Evolutionary conservation across 805 yeast species (phyloP), one percentile per base, ranked within the genome.

Genomic region (Teunomyces aglyptinius): DNA sequence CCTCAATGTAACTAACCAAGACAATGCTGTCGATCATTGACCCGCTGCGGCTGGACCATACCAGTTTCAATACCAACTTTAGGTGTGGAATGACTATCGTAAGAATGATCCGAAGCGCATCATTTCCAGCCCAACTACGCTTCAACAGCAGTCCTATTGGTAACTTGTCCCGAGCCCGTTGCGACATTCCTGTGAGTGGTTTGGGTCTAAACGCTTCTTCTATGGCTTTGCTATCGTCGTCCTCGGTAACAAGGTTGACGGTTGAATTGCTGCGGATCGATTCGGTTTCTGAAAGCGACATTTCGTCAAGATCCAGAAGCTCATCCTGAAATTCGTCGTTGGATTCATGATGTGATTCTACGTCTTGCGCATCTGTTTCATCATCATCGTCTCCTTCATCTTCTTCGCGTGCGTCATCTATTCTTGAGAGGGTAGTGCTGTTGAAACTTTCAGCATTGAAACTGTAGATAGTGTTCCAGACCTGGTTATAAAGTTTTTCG

Each of bases 111-210:
- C 65, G 54, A 28, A 78, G 67, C 0, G 85, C 70, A 18, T 76
- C 77, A 51, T 58, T 73, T 1, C 87, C 87, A 15, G 81, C 75
- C 87, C 88, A 81, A 0, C 79, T 68, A 39, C 70, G 59, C 26
- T 69, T 67, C 34, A 83, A 57, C 2, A 83, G 74, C 3, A 78
- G 72, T 49, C 76, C 76, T 31, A 64, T 63, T 0, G 83, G 80
- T 27, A 72, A 63, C 50, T 84, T 83, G 12, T 79, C 77, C 38
- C 71, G 74, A 1, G 85, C 82, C 42, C 70, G 77, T 13, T 58
- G 55, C 0, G 87, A 78, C 87, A 83, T 81, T 3, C 89, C 88
- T 1, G 72, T 61, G 4, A 85, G 85, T 10, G 72, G 75, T 20
- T 60, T 68, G 5, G 86, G 82, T 45, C 78, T 61, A 42, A 80